Evolutionary conservation across 176 grass and related monocot species (phyloP), one percentile per base, ranked within the genome.

Genomic region (barley (Hordeum vulgare)): DNA sequence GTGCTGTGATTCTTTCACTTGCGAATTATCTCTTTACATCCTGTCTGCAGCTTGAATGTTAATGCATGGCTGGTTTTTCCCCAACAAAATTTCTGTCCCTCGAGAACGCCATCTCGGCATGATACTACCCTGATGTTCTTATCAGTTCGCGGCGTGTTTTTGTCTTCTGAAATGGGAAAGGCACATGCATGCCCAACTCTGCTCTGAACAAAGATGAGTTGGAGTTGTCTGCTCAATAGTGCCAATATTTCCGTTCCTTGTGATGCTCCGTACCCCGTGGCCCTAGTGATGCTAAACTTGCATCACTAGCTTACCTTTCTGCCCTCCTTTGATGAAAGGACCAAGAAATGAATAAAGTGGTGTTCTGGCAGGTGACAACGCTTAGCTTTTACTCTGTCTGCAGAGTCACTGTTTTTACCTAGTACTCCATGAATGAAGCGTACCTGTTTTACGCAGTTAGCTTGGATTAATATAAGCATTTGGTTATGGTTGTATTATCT

Each of bases 341-440:
- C 9, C 11, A 70, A 85, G 83, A 57, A 71, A 85, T 77, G 78
- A 73, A 90, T 78, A 82, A 90, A 79, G 75, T 75, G 60, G 23
- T 24, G 56, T n/a, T 54, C 9, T 27, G 68, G 74, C 75, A 56
- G 17, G 53, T 24, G 39, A 61, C 34, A 59, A 29, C 3, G 47
- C 12, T 21, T 11, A n/a, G 34, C 72, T 56, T 45, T 77, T 71
- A 62, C 65, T 23, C 27, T 60, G 35, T 10, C 26, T 51, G 56
- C 11, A 4, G 17, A 8, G 54, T 28, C 25, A 31, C 31, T n/a
- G 15, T 82, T 82, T 42, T 44, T 17, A 13, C 82, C 25, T 85
- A 29, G 11, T 24, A 47, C 25, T 71, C 39, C 4, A 76, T 1
- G 23, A 54, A 71, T 26, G 17, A 33, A 63, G 42, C 13, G 61